Base-by-base conservation (phyloP, 805 yeast species). In the Ogataea chonburiensis region DNA sequence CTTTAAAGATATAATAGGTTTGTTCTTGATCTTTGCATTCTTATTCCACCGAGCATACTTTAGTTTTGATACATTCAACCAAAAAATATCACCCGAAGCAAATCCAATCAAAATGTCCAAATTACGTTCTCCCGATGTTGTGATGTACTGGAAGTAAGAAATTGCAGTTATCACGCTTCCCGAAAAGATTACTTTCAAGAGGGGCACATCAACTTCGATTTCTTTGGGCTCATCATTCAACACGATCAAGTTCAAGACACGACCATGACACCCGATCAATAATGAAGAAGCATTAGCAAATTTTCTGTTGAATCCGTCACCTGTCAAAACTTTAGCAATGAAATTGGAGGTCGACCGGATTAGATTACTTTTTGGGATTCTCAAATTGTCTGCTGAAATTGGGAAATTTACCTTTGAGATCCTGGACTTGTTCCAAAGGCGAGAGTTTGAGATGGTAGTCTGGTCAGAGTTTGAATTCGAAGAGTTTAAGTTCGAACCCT, bases 61-160 rank as follows among this genome's bases (percentile, higher is more conserved):
- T 55, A 64, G 63, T 24, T 67, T 60, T 17, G 64, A 57, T 7
- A 81, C 71, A 45, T 81, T 83, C 22, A 79, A 43, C 71, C 86
- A 69, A 5, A 82, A 44, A 3, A 83, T 56, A 47, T 79, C 86
- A n/a, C 91, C 87, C 1, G 78, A 61, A 13, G 80, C 73, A 43
- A 78, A 71, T 1, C 91, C 93, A 13, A 80, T 45, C 2, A 77
- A 59, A 5, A 79, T 63, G 34, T 79, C 79, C 6, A 82, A 60
- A 23, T 62, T 62, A 18, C 52, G 51, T 12, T 61, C 66, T n/a
- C 55, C 54, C 3, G 43, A 46, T 6, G 52, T 27, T 4, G 52
- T 37, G 3, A 34, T 35, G 15, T 49, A 47, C 7, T 55, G 49
- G 35, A 65, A 63, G 2, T 66, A 41, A 11, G 63, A 53, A 24